These are phyloP conservation scores for Biscogniauxia mediterranea DNA, from an alignment of 2,329 filamentous ascomycete genomes.

Conservation along the genomic window DNA sequence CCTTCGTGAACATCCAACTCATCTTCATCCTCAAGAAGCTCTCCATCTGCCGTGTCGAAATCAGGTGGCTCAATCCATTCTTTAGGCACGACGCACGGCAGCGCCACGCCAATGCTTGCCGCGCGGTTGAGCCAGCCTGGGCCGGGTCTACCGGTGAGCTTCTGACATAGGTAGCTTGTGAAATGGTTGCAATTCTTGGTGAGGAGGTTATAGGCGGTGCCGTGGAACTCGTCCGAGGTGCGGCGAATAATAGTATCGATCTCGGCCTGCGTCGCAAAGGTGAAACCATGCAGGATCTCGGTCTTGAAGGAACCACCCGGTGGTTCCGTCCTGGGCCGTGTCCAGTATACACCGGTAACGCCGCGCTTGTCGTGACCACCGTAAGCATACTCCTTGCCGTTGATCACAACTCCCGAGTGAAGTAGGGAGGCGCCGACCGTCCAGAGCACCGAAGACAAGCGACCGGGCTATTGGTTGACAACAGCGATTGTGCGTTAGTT, in stretches of 20 bases:
- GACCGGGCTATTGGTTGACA: slow-evolving; percentile 57
- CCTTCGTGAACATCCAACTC: slow-evolving; percentile 44
- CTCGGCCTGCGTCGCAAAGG: slow-evolving; percentile 65
- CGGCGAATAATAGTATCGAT: slow-evolving; percentile 68
- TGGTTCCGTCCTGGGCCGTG: slow-evolving; percentile 67
- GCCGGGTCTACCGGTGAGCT: slow-evolving; percentile 67
- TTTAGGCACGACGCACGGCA: slow-evolving; percentile 78
- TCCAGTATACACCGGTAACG: slow-evolving; percentile 81
- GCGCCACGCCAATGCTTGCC: slow-evolving; percentile 75
- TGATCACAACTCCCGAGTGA: slow-evolving; percentile 81
- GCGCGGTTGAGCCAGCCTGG: slow-evolving; percentile 80
- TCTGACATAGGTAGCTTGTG: slow-evolving; percentile 71
- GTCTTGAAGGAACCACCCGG: slow-evolving; percentile 75
- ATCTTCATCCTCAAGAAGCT: slow-evolving; percentile 56
- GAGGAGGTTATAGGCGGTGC: slow-evolving; percentile 76
- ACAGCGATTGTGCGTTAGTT: background rate
- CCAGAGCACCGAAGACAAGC: slow-evolving; percentile 75
- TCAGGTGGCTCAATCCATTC: slow-evolving; percentile 83
- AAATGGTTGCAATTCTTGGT: slow-evolving; percentile 90
- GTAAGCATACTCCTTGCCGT: slow-evolving; percentile 78
- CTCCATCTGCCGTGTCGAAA: slow-evolving; percentile 69
- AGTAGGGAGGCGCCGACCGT: slow-evolving; percentile 73
- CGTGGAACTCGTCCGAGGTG: slow-evolving; percentile 70
- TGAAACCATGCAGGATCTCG: slow-evolving; percentile 77
- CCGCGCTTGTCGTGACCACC: slow-evolving; percentile 73